These are phyloP conservation scores for Colletotrichum agaves DNA, from an alignment of 2,329 filamentous ascomycete genomes.

Conservation along the genomic window DNA sequence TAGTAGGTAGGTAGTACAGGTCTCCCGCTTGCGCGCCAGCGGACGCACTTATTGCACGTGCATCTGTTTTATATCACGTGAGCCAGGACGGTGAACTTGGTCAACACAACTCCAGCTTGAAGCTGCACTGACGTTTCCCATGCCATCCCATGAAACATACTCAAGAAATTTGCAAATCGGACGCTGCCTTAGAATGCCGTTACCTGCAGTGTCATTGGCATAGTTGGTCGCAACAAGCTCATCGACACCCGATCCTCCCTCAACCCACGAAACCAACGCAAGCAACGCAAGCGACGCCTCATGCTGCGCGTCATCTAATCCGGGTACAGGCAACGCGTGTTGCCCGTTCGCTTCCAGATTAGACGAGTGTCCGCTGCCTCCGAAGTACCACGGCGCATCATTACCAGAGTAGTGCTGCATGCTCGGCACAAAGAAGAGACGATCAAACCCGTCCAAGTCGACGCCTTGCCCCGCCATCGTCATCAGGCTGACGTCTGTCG, in stretches of 20 bases:
- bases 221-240: constrained; percentile 46
- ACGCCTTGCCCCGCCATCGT: constrained; percentile 51
- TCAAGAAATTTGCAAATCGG: constrained; percentile 16
- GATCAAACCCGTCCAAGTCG: constrained; percentile 55
- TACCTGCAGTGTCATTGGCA: constrained; percentile 2
- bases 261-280: constrained; percentile 52
- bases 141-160: constrained; percentile 13
- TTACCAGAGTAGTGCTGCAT: constrained; percentile 58
- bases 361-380: constrained; percentile 39
- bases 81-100: no score
- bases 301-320: constrained; percentile 48
- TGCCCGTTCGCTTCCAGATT: constrained; percentile 42
- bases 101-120: constrained; percentile 1
- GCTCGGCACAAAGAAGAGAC: constrained; percentile 61
- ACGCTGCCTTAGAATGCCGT: constrained; percentile 13
- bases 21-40: no score
- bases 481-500: constrained; percentile 54
- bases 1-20: no score
- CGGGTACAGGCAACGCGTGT: constrained; percentile 48
- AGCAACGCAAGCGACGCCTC: constrained; percentile 49
- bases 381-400: constrained; percentile 51
- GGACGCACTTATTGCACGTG: no score
- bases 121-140: neutral
- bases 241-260: constrained; percentile 45
- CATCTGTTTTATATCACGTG: no score